These are phyloP conservation scores for Aspergillus fructus DNA, from an alignment of 2,329 filamentous ascomycete genomes.

Conservation along the genomic window DNA sequence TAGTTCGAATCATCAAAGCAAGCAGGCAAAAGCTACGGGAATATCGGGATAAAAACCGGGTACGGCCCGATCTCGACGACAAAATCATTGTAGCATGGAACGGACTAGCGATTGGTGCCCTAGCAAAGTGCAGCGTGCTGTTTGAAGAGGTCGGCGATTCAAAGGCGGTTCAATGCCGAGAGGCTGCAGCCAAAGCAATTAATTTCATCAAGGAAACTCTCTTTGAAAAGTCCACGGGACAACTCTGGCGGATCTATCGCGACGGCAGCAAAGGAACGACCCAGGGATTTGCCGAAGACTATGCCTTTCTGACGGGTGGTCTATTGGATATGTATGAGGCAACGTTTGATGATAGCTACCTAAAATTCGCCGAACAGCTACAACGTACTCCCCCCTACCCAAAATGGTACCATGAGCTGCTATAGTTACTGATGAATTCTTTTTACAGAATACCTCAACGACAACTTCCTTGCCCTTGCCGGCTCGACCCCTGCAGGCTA, in stretches of 20 bases:
- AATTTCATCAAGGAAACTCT: slow-evolving; percentile 71
- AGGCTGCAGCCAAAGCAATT: slow-evolving; percentile 67
- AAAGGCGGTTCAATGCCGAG: slow-evolving; percentile 61
- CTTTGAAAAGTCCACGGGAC: slow-evolving; percentile 63
- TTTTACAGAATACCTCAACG: slow-evolving; percentile 64
- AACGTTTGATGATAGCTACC: slow-evolving; percentile 71
- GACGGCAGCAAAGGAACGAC: slow-evolving; percentile 63
- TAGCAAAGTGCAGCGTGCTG: slow-evolving; percentile 72
- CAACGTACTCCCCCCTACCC: slow-evolving; percentile 58
- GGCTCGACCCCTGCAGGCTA: slow-evolving; percentile 40
- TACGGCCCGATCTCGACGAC: slow-evolving; percentile 76
- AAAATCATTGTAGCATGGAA: slow-evolving; percentile 90
- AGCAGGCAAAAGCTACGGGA: slow-evolving; percentile 68
- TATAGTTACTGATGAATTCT: slow-evolving; percentile 10
- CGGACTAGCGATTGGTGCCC: slow-evolving; percentile 77
- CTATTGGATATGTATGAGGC: slow-evolving; percentile 81
- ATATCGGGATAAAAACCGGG: slow-evolving; percentile 71
- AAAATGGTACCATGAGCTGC: neutral
- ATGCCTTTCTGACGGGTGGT: slow-evolving; percentile 82
- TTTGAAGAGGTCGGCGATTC: slow-evolving; percentile 61
- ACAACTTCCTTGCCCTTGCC: slow-evolving; percentile 71
- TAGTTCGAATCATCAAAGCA: slow-evolving; percentile 64
- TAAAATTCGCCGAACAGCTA: slow-evolving; percentile 77
- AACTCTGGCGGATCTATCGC: slow-evolving; percentile 73
- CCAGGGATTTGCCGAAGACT: slow-evolving; percentile 86